A percentile compares a stretch with the other conserved stretches of the same genome.
Conservation (phyloP, 257 asterid species). For the Mentha longifolia region DNA sequence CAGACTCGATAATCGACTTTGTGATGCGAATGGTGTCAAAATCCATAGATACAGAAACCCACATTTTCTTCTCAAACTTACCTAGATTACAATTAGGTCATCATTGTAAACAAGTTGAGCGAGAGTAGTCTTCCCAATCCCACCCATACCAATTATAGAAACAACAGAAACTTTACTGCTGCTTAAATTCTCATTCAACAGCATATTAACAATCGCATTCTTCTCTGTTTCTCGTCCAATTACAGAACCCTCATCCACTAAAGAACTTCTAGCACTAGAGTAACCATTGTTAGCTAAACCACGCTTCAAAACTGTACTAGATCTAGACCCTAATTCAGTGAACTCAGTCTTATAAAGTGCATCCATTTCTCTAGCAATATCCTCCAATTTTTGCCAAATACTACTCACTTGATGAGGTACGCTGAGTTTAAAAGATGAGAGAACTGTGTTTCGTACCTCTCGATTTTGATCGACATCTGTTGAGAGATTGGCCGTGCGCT, state of each 20-base stretch:
- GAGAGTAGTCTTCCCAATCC: conserved; percentile 46
- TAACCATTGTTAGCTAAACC: not conserved
- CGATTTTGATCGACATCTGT: not conserved
- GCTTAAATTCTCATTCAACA: conserved; percentile 10
- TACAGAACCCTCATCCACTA: conserved; percentile 34
- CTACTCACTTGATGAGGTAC: conserved; percentile 35
- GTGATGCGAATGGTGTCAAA: conserved; percentile 38
- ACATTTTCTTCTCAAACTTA: conserved; percentile 28
- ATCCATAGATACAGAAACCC: conserved; percentile 41
- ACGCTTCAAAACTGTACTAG: not conserved
- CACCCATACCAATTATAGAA: conserved; percentile 51
- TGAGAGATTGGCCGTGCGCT: not conserved
- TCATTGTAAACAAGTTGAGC: conserved; percentile 39
- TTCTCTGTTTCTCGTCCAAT: conserved; percentile 40
- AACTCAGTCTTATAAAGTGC: conserved; percentile 35
- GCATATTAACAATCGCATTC: conserved; percentile 23
- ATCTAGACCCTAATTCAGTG: not conserved
- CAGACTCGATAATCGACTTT: conserved; percentile 43
- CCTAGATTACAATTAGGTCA: not conserved
- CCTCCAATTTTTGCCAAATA: conserved; percentile 33
- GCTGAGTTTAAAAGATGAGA: conserved; percentile 34
- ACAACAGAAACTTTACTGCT: conserved; percentile 32
- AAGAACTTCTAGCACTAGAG: conserved; percentile 34
- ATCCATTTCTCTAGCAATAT: conserved; percentile 42
- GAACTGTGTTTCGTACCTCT: conserved; percentile 32